Conservation (phyloP, 352 stramenopile genomes). For the Pythium grandisporangium region DNA sequence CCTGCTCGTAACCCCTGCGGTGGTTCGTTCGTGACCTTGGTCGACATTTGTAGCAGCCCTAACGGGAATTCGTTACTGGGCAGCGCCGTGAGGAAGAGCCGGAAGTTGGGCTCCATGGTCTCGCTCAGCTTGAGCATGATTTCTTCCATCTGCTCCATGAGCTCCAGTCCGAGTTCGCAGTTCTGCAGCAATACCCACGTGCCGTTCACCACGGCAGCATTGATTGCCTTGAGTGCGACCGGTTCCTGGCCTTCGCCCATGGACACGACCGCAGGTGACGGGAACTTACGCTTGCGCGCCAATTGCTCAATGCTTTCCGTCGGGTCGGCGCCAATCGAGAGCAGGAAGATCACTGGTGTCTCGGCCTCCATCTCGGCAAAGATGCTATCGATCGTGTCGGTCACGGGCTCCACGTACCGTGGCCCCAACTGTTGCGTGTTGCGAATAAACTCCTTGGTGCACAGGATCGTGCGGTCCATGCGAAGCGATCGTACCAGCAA, state of each 20-base stretch:
- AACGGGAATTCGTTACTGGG: constrained; percentile 96
- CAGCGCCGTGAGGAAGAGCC: constrained; percentile 96
- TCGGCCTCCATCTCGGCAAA: constrained; percentile 94
- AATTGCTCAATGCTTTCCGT: constrained; percentile 97
- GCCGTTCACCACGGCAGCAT: constrained; percentile 93
- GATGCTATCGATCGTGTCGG: constrained; percentile 98
- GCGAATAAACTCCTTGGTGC: constrained; percentile 96
- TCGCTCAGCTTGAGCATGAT: constrained; percentile 94
- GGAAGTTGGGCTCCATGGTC: constrained; percentile 94
- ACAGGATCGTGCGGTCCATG: constrained; percentile 97
- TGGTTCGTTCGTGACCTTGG: constrained; percentile 98
- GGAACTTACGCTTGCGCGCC: constrained; percentile 95
- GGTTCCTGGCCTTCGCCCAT: constrained; percentile 98
- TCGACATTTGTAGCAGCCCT: constrained; percentile 97
- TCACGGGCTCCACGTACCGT: constrained; percentile 97
- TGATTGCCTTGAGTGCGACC: constrained; percentile 96
- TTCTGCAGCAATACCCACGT: constrained; percentile 99
- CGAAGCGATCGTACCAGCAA: constrained; percentile 95
- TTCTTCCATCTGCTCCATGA: constrained; percentile 99
- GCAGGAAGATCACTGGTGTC: constrained; percentile 97
- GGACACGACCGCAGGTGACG: constrained; percentile 93
- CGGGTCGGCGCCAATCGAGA: constrained; percentile 95
- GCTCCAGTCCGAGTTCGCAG: constrained; percentile 94
- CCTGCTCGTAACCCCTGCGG: constrained; percentile 93
- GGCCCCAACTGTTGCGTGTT: constrained; percentile 95